Evolutionary conservation across 73 alveolate genomes (phyloP).

Genomic region (Blepharisma stoltei): DNA sequence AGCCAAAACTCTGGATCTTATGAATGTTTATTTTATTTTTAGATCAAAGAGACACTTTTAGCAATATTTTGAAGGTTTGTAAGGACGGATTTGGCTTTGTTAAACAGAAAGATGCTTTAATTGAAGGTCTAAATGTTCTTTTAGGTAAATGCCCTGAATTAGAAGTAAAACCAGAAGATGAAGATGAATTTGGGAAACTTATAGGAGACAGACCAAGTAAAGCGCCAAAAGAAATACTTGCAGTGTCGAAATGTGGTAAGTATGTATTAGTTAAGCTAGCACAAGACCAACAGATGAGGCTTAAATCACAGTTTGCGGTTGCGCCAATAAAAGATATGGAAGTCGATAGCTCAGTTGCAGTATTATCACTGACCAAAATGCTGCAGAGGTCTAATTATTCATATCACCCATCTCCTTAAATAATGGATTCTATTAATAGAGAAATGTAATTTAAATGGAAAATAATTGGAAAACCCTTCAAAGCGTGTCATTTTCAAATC

Average conservation of each 20-base stretch:
- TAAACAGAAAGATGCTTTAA: background rate
- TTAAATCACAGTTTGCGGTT: slow-evolving; percentile 1
- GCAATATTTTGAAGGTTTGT: background rate
- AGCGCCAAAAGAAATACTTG: slow-evolving; percentile 8
- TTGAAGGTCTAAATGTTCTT: background rate
- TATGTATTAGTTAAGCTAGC: background rate
- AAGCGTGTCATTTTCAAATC: too few species aligned
- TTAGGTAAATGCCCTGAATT: background rate
- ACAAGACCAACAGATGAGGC: slow-evolving; percentile 12
- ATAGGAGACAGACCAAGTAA: slow-evolving; percentile 1
- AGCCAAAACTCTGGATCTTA: slow-evolving; percentile 13
- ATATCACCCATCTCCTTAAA: slow-evolving; percentile 12
- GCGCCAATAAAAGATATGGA: slow-evolving; percentile 18
- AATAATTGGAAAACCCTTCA: too few species aligned
- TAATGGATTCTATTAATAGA: too few species aligned
- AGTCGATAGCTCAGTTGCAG: background rate
- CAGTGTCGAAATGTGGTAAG: background rate
- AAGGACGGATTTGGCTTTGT: background rate
- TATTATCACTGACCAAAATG: background rate
- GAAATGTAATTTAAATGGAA: too few species aligned
- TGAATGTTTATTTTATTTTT: background rate
- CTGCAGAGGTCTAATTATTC: background rate
- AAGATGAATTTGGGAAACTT: background rate
- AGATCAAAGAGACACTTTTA: background rate
- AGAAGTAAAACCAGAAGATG: background rate